Evolutionary conservation across 768 basidiomycete species (phyloP), one percentile per base, ranked within the genome.

Genomic region (Sporobolomyces phaffii): DNA sequence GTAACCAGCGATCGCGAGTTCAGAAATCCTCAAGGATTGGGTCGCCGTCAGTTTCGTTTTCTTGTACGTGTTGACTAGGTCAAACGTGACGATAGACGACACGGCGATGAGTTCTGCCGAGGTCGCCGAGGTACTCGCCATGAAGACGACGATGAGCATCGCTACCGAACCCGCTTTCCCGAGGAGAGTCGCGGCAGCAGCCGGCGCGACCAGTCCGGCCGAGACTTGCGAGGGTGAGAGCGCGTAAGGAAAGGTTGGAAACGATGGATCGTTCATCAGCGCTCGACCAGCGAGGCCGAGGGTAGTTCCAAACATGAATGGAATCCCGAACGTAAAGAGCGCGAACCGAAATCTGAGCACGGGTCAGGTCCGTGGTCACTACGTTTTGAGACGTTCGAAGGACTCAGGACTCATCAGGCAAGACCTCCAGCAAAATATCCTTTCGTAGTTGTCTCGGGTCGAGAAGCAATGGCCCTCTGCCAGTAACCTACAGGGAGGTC

Each of bases 61-160:
- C 43, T 47, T 45, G 56, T 58, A 82, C 75, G 93, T 91, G 82
- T 87, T 87, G 78, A 91, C 90, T 9, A 91, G 80, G 76, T 92
- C 91, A 73, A 89, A 91, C 0, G 91, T 91, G 73, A 91, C 75
- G 53, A 93, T 75, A 0, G 85, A 84, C 1, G 90, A 91, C 3
- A 92, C 89, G 0, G 91, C 93, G 72, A 97, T 93, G 62, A 93
- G 81, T 78, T 97, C 93, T 17, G 92, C 92, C 49, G 85, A 86
- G 48, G 87, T 88, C 4, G 91, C 89, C 51, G 86, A 78, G 13
- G 78, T 79, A 0, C 68, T 66, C 3, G 72, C 70, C 67, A 72
- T 49, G 60, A 50, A 33, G 6, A 28, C 83, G 1, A 94, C 81
- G 40, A 91, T 77, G 22, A 93, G 83, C 67, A 94, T 78, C 0